A percentile compares a stretch with the other conserved stretches of the same genome.
These are phyloP conservation scores for Lactarius akahatsu DNA, from an alignment of 768 basidiomycete species.

Conservation along the genomic window DNA sequence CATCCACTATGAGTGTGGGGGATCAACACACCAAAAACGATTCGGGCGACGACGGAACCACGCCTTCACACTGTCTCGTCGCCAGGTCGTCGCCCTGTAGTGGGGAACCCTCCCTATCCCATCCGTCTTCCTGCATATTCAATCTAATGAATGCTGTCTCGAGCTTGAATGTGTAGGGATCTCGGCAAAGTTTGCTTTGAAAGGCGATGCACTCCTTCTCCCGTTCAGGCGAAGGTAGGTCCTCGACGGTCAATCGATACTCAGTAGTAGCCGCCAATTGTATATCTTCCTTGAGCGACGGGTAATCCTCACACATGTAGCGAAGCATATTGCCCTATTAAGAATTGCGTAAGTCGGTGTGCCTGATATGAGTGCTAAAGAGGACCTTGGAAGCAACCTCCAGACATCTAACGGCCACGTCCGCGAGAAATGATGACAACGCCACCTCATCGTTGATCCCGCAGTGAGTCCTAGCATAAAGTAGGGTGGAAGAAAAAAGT, in stretches of 20 bases:
- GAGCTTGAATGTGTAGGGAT: conserved; percentile 30
- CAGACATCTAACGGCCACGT: conserved; percentile 60
- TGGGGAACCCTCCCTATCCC: conserved; percentile 10
- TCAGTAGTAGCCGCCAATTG: conserved; percentile 47
- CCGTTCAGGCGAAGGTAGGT: conserved; percentile 56
- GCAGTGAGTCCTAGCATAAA: conserved; percentile 49
- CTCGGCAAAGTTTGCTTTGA: conserved; percentile 54
- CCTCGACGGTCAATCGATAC: conserved; percentile 53
- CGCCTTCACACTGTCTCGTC: conserved; percentile 1
- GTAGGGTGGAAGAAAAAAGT: conserved; percentile 43
- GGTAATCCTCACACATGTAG: conserved; percentile 51
- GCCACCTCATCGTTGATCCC: conserved; percentile 43
- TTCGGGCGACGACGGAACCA: conserved; percentile 2
- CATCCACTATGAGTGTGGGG: conserved; percentile 15
- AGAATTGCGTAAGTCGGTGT: conserved; percentile 24
- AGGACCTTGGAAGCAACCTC: conserved; percentile 54
- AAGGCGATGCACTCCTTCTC: conserved; percentile 45
- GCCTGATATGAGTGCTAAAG: background rate
- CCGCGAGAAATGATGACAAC: conserved; percentile 49
- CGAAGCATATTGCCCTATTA: conserved; percentile 64
- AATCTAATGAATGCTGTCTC: conserved; percentile 3
- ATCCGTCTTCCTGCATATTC: conserved; percentile 15
- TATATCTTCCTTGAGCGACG: conserved; percentile 44
- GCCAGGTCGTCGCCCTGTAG: conserved; percentile 8
- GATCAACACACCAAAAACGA: conserved; percentile 14